These are phyloP conservation scores for Flaveria linearis DNA, from an alignment of 129 eudicot species.

Conservation along the genomic window DNA sequence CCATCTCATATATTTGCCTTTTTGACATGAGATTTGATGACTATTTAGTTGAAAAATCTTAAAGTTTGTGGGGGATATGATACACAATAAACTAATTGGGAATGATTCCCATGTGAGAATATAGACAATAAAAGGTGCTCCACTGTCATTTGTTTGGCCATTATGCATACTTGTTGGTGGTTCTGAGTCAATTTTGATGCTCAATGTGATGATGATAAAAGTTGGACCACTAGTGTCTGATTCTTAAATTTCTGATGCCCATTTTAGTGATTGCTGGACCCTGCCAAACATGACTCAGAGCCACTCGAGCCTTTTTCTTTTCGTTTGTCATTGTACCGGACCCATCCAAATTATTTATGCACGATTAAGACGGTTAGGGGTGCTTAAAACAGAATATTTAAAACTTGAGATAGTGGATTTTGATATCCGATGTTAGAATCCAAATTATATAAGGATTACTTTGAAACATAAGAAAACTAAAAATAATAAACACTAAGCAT, in stretches of 20 bases:
- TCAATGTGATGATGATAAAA: conserved; percentile 42
- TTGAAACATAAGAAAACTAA: too few species aligned
- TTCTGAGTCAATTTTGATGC: conserved; percentile 47
- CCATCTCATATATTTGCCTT: conserved; percentile 24
- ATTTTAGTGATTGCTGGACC: conserved; percentile 43
- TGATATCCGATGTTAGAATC: not conserved
- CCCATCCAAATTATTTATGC: conserved; percentile 4
- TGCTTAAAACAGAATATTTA: too few species aligned
- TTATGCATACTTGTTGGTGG: conserved; percentile 48
- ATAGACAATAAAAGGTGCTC: conserved; percentile 48
- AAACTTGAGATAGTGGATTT: not conserved
- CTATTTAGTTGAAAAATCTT: conserved; percentile 37
- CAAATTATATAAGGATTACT: not conserved
- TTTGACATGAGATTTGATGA: conserved; percentile 38
- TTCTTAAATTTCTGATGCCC: conserved; percentile 38
- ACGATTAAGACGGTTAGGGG: too few species aligned
- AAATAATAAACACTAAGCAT: too few species aligned
- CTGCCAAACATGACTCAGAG: conserved; percentile 24
- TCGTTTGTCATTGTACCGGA: conserved; percentile 29
- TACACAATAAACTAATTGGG: conserved; percentile 39
- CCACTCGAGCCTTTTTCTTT: conserved; percentile 17
- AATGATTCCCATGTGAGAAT: conserved; percentile 51
- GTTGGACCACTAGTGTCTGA: conserved; percentile 45
- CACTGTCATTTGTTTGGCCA: conserved; percentile 54
- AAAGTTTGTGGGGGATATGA: conserved; percentile 44